Percentiles rank a stretch among this genome's conserved stretches.
Conservation (phyloP, 1,284 basidiomycete species). For the Schizophyllum amplum region DNA sequence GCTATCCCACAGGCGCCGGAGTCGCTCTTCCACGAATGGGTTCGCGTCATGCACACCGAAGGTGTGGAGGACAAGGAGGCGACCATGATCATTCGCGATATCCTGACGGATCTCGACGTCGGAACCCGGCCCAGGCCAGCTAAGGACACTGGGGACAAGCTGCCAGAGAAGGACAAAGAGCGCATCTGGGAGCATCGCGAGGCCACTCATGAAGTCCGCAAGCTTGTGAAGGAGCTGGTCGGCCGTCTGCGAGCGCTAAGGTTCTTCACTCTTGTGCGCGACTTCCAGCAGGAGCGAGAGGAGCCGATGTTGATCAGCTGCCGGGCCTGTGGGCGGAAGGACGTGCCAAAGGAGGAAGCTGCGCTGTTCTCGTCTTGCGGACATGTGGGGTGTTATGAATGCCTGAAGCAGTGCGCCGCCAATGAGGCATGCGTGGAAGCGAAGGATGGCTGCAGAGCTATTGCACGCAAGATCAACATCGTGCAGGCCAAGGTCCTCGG, state of each 20-base stretch:
- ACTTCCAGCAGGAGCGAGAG: constrained; percentile 71
- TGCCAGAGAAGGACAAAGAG: constrained; percentile 50
- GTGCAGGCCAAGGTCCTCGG: constrained; percentile 79
- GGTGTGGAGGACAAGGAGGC: constrained; percentile 75
- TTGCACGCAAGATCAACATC: constrained; percentile 69
- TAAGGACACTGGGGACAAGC: constrained; percentile 47
- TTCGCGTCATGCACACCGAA: constrained; percentile 57
- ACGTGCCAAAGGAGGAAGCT: constrained; percentile 59
- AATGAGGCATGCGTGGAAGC: constrained; percentile 78
- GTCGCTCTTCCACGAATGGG: constrained; percentile 72
- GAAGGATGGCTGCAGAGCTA: constrained; percentile 62
- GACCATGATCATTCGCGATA: constrained; percentile 44
- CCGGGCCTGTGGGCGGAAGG: constrained; percentile 47
- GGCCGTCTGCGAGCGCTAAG: constrained; percentile 83
- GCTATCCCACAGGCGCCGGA: constrained; percentile 49
- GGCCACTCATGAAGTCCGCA: constrained; percentile 77
- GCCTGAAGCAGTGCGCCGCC: constrained; percentile 65
- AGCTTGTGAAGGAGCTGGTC: constrained; percentile 79
- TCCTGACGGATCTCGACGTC: constrained; percentile 61
- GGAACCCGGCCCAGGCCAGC: constrained; percentile 38
- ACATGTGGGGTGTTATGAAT: constrained; percentile 74
- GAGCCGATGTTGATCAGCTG: constrained; percentile 51
- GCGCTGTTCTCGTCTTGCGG: constrained; percentile 87
- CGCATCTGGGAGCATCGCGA: constrained; percentile 79
- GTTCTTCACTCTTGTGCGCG: constrained; percentile 86